Evolutionary conservation across 768 basidiomycete species (phyloP), one percentile per base, ranked within the genome.

Genomic region (Podaxis pistillaris): DNA sequence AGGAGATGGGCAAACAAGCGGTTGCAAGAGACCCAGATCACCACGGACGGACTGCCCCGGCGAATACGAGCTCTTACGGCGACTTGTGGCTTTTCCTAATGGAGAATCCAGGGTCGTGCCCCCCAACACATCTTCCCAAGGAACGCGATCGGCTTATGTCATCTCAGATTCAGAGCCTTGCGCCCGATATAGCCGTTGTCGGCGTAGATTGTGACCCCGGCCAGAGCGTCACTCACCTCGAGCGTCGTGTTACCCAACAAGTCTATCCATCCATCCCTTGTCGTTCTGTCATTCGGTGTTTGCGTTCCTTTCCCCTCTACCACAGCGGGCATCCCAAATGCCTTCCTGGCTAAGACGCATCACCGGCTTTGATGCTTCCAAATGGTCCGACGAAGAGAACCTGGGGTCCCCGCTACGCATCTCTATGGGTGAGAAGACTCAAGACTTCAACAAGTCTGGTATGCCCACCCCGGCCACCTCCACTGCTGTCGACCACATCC

Each of bases 401-500:
- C 53, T 62, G 53, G 62, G 62, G 12, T 44, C 62, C 9, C 59
- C 67, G 22, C 61, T 64, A 15, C 38, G 51, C 60, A 61, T 58
- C 28, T 46, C 63, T 61, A 52, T 64, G 58, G 56, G 64, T 9
- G 65, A 65, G 59, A 67, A 70, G 56, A 62, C 36, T 6, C 54
- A 49, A 5, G 61, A 62, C 15, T 56, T 50, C 36, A 47, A 24
- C 33, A 62, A 62, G 55, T 56, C 53, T 38, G 49, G 46, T 15
- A 62, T 56, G 61, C 54, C 61, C 54, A 62, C 69, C n/a, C 67
- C 72, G 36, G 64, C 68, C 28, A 66, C 73, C 19, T 72, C 73
- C 41, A 70, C 69, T 3, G 70, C 71, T 13, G 63, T 70, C 30
- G 72, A 70, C 33, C 66, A 72, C 26, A 64, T 70, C 0, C 75